Conservation (phyloP, 1,284 basidiomycete genomes). For the Hemileia vastatrix region DNA sequence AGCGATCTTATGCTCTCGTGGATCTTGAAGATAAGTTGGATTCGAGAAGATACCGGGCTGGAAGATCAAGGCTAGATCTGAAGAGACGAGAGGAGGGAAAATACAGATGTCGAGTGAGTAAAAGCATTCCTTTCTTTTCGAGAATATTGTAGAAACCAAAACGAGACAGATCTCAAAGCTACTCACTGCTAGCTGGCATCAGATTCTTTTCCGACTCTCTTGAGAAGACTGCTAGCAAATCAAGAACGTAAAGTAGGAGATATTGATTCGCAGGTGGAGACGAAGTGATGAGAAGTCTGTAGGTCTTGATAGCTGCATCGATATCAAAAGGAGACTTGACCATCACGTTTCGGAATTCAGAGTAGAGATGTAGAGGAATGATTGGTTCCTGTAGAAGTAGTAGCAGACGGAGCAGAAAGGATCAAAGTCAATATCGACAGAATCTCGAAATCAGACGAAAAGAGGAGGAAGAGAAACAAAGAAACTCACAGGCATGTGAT, state of each 20-base stretch:
- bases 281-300: conserved; percentile 70
- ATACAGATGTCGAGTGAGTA: no score
- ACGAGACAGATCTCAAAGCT: no score
- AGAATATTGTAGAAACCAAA: no score
- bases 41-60: no score
- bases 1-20: conserved; percentile 65
- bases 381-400: conserved; percentile 61
- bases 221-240: conserved; percentile 86
- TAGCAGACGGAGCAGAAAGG: conserved; percentile 3
- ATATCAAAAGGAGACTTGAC: no score
- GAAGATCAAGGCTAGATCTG: conserved; percentile 50
- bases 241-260: conserved; percentile 87
- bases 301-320: conserved; percentile 43
- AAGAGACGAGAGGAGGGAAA: no score
- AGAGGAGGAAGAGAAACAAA: conserved; percentile 18
- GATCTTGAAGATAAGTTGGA: conserved; percentile 53
- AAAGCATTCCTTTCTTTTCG: no score
- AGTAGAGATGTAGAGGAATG: conserved; percentile 77
- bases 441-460: conserved; percentile 34
- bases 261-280: conserved; percentile 85
- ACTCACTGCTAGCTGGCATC: conserved; percentile 90
- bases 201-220: conserved; percentile 81
- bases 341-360: conserved; percentile 49
- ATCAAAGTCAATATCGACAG: conserved; percentile 23
- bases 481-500: conserved; percentile 77